These are phyloP conservation scores for Sindora glabra DNA, from an alignment of 306 rosid genomes.

Conservation along the genomic window DNA sequence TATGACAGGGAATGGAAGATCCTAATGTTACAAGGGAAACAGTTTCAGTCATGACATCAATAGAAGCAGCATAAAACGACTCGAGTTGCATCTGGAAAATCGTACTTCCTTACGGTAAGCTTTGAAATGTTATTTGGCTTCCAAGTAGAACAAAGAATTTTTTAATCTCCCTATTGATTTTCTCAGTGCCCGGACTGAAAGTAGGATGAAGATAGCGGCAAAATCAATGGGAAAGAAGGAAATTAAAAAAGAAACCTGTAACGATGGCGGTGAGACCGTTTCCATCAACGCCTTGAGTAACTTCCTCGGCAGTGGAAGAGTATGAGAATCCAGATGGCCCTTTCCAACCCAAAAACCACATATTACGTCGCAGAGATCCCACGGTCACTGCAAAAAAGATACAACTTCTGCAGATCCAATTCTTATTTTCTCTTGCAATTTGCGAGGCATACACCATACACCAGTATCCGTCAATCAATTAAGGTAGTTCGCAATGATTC, in stretches of 20 bases:
- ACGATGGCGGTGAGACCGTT: constrained; percentile 61
- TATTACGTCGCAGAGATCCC: neutral
- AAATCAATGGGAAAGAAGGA: neutral
- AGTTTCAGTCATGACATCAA: neutral
- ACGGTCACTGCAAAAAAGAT: neutral
- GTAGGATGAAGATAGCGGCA: neutral
- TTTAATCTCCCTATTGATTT: neutral
- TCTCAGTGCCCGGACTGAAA: neutral
- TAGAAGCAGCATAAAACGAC: neutral
- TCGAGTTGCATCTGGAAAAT: neutral
- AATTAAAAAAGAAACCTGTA: constrained; percentile 36
- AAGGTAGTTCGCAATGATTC: too few relatives aligned
- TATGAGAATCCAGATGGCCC: constrained; percentile 71
- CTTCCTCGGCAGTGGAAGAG: constrained; percentile 66
- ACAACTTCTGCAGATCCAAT: too few relatives aligned
- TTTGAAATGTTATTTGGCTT: neutral
- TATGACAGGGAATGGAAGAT: neutral
- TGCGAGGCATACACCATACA: too few relatives aligned
- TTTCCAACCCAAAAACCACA: constrained; percentile 52
- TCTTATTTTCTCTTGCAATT: too few relatives aligned
- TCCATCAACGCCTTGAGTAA: constrained; percentile 53
- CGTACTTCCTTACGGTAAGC: neutral
- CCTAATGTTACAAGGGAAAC: neutral
- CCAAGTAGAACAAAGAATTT: neutral
- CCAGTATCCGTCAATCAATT: too few relatives aligned